Base-by-base conservation (phyloP, 768 basidiomycete species). In the Tremella mesenterica region DNA sequence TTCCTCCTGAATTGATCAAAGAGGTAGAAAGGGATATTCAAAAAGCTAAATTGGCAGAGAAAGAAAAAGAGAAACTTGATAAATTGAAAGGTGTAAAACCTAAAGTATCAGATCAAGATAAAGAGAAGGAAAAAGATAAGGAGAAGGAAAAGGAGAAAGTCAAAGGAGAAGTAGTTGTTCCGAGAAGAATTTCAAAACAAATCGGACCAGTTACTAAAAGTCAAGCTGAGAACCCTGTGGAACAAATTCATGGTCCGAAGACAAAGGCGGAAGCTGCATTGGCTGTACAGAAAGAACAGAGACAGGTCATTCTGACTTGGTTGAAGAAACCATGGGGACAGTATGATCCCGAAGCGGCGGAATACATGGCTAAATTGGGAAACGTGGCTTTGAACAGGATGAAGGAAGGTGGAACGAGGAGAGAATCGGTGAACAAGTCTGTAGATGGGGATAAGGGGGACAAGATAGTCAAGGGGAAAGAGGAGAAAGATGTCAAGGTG, bases 301-400 rank as follows among this genome's bases (percentile, higher is more conserved):
- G 67, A 16, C 56, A 63, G 20, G 43, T 50, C 39, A 65, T 69
- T 45, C 52, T 65, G 12, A 52, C 48, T 23, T 64, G 58, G 59
- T 48, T 69, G 33, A 50, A 60, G n/a, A 48, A 50, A 39, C 67
- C 67, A 23, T 69, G 67, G 67, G 56, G 48, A 7, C 30, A 31
- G 29, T 69, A 53, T 21, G 64, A 69, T 33, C 57, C 56, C 25
- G 62, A 61, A n/a, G 64, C 61, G 14, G 65, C 63, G n/a, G 54
- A 44, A 23, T 38, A 60, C 12, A 59, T 67, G 54, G 62, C 61
- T 16, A 26, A 43, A 27, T 26, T 69, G 18, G 61, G 57, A 10
- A 39, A 49, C 2, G 16, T 69, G 2, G 67, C 67, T 0, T 38
- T 56, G 26, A 55, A 56, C 41, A 48, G 43, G 29, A 39, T 69